These are phyloP conservation scores for Pisolithus microcarpus DNA, from an alignment of 768 basidiomycete species.

Conservation along the genomic window DNA sequence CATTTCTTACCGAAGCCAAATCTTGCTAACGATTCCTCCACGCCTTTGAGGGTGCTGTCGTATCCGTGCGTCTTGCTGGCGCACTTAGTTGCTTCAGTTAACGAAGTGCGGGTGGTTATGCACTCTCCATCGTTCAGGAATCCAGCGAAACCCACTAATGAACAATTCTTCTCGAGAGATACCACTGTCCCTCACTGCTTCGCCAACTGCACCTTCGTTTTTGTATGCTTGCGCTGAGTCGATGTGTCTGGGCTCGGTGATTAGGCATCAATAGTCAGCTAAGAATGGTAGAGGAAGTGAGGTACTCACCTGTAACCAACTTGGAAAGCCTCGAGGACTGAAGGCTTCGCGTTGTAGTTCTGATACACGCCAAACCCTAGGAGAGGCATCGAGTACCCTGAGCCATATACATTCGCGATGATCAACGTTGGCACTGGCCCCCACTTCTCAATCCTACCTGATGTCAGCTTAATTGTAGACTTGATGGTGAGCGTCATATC, in stretches of 20 bases:
- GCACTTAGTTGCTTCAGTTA: constrained; percentile 56
- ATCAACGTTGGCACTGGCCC: constrained; percentile 3
- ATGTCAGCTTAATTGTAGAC: constrained; percentile 27
- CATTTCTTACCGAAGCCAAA: constrained; percentile 49
- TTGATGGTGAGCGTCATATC: constrained; percentile 24
- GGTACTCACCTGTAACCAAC: constrained; percentile 52
- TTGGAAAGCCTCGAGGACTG: constrained; percentile 55
- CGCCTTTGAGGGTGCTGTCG: constrained; percentile 47
- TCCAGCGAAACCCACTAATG: constrained; percentile 50
- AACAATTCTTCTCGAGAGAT: constrained; percentile 56
- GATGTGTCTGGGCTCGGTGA: constrained; percentile 46
- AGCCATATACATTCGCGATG: neutral
- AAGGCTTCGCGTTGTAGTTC: constrained; percentile 49
- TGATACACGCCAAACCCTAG: constrained; percentile 69
- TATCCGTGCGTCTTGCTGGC: constrained; percentile 53
- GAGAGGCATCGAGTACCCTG: constrained; percentile 53
- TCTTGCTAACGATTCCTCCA: constrained; percentile 53
- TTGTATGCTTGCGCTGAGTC: constrained; percentile 67
- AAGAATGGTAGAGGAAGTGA: neutral
- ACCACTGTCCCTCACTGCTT: constrained; percentile 50
- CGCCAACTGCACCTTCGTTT: constrained; percentile 58
- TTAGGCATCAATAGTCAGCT: neutral
- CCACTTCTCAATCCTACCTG: constrained; percentile 23
- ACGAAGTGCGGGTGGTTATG: constrained; percentile 3
- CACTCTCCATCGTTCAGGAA: neutral